Evolutionary conservation across 2,329 filamentous ascomycete species (phyloP).

Genomic region (Ilyonectria destructans): DNA sequence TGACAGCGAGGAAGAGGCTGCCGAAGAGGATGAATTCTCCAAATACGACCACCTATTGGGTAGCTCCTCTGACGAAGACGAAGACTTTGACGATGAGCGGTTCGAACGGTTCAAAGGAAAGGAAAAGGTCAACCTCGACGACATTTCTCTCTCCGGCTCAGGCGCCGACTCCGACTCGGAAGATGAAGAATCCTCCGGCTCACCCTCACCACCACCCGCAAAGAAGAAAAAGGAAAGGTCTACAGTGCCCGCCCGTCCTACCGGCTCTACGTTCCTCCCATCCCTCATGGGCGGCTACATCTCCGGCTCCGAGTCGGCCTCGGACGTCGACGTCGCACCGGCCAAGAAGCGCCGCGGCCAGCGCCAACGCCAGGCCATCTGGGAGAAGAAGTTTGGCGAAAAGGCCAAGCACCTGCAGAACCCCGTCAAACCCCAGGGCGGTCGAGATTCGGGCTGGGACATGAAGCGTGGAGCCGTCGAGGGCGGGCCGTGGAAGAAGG

Average conservation of each 20-base stretch:
- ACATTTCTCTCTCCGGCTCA: slow-evolving; percentile 58
- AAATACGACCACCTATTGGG: slow-evolving; percentile 65
- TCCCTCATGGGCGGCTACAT: slow-evolving; percentile 86
- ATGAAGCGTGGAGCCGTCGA: slow-evolving; percentile 70
- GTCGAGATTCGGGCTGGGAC: slow-evolving; percentile 72
- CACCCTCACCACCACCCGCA: slow-evolving; percentile 53
- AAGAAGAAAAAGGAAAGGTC: slow-evolving; percentile 55
- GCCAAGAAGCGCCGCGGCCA: slow-evolving; percentile 85
- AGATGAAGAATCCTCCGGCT: slow-evolving; percentile 43
- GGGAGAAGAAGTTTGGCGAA: slow-evolving; percentile 84
- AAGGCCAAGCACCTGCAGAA: slow-evolving; percentile 77
- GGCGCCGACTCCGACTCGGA: slow-evolving; percentile 48
- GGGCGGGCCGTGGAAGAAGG: slow-evolving; percentile 68
- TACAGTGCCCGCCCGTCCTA: slow-evolving; percentile 31
- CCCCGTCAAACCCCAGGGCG: slow-evolving; percentile 52
- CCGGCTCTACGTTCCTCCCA: slow-evolving; percentile 78
- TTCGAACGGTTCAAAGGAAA: slow-evolving; percentile 52
- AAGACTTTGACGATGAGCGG: slow-evolving; percentile 56
- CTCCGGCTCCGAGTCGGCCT: slow-evolving; percentile 81
- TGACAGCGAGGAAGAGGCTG: slow-evolving; percentile 47
- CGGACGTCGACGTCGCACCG: slow-evolving; percentile 75
- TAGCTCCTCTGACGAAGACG: slow-evolving; percentile 58
- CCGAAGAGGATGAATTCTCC: slow-evolving; percentile 55
- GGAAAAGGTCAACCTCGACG: slow-evolving; percentile 58
- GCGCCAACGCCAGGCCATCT: slow-evolving; percentile 83